A percentile compares a stretch with the other conserved stretches of the same genome.
These are phyloP conservation scores for Aristolochia fimbriata DNA, from an alignment of 164 flowering plant genomes.

Conservation along the genomic window DNA sequence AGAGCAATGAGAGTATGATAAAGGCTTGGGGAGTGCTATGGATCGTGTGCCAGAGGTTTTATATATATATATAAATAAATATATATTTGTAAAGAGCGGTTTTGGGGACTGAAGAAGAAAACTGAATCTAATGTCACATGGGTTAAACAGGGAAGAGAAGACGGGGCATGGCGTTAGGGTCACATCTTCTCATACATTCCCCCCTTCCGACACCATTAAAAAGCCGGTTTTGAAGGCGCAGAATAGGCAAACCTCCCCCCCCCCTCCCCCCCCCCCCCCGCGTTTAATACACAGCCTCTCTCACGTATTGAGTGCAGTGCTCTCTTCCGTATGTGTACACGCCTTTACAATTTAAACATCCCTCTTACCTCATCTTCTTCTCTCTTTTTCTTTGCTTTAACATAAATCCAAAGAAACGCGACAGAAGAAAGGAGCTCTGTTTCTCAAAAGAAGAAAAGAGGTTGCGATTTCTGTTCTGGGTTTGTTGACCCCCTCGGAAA, in stretches of 20 bases:
- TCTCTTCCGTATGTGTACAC: not conserved
- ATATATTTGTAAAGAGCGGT: no score
- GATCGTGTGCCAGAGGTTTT: constrained; percentile 25
- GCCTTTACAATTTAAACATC: not conserved
- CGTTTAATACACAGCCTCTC: constrained; percentile 33
- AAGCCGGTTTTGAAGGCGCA: constrained; percentile 53
- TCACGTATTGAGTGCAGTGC: constrained; percentile 7
- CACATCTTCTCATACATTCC: constrained; percentile 26
- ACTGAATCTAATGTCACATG: constrained; percentile 68
- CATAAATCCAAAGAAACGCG: constrained; percentile 1
- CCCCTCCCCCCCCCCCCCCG: no score
- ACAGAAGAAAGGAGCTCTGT: not conserved
- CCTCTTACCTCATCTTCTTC: not conserved
- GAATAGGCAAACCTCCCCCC: constrained; percentile 29
- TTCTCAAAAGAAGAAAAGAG: no score
- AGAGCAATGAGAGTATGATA: not conserved
- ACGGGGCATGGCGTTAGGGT: constrained; percentile 22
- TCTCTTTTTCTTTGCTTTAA: constrained; percentile 1
- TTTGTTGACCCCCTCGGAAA: no score
- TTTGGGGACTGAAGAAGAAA: constrained; percentile 16
- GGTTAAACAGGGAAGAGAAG: constrained; percentile 10
- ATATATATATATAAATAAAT: constrained; percentile 21
- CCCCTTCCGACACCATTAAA: constrained; percentile 22
- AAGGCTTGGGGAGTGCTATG: constrained; percentile 8
- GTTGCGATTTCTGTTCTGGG: no score